phyloP scores from a whole-genome alignment of 768 basidiomycete genomes.

The Pleurotus eryngii region DNA sequence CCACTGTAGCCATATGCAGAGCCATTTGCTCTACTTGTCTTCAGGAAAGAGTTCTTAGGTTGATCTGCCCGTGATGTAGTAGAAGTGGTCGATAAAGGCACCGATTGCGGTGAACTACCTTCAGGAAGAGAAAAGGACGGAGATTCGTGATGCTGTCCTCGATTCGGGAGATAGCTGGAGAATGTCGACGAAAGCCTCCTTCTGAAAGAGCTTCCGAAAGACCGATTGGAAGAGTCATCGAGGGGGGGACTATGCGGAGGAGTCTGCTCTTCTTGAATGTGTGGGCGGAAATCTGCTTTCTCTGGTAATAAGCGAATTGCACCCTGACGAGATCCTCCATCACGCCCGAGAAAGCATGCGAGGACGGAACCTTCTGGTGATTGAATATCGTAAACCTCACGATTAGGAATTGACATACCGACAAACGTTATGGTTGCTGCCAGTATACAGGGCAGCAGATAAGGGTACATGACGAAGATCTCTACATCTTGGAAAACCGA shows the following conservation, averaged over 20 bases:
- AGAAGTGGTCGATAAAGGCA: neutral
- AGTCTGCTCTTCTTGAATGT: constrained; percentile 69
- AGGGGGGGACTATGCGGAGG: constrained; percentile 39
- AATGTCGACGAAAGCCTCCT: constrained; percentile 53
- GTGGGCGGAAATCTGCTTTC: constrained; percentile 48
- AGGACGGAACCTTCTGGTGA: constrained; percentile 68
- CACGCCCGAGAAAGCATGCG: constrained; percentile 83
- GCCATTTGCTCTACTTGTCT: constrained; percentile 62
- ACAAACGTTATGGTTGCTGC: constrained; percentile 74
- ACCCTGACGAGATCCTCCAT: constrained; percentile 87
- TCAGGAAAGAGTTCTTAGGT: constrained; percentile 42
- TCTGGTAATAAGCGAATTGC: constrained; percentile 81
- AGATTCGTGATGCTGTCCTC: constrained; percentile 42
- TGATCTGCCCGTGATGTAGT: constrained; percentile 38
- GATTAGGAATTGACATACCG: constrained; percentile 39
- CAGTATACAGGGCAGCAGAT: constrained; percentile 81
- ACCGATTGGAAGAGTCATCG: constrained; percentile 37
- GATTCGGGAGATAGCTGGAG: constrained; percentile 51
- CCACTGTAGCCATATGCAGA: constrained; percentile 79
- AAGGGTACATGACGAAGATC: constrained; percentile 80
- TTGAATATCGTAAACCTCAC: constrained; percentile 4
- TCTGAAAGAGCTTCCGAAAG: constrained; percentile 38
- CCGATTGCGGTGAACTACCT: constrained; percentile 1
- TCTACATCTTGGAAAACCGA: constrained; percentile 58
- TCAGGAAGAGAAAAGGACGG: constrained; percentile 9